phyloP scores from a whole-genome alignment of 2,329 filamentous ascomycete species.

The Cordyceps fumosorosea region DNA sequence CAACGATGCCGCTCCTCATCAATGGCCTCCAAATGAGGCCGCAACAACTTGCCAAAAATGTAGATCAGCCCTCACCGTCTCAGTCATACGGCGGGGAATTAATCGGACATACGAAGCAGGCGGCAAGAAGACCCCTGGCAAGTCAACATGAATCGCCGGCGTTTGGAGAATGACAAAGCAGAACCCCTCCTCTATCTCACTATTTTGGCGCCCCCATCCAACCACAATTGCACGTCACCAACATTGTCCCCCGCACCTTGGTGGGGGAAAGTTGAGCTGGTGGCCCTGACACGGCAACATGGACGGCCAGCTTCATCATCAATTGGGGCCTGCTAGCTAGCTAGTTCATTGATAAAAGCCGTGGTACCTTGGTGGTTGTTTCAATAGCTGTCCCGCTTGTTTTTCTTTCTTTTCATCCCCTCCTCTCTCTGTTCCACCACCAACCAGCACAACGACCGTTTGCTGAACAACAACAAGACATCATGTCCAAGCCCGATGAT shows the following conservation, averaged over 20 bases:
- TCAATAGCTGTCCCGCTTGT: neutral
- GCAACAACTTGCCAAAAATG: neutral
- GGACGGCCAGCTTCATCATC: conserved; percentile 4
- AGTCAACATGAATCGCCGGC: neutral
- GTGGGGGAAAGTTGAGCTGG: neutral
- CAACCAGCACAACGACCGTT: neutral
- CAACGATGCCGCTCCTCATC: neutral
- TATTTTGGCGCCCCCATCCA: neutral
- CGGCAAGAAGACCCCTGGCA: neutral
- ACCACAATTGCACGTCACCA: neutral
- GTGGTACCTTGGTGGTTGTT: neutral
- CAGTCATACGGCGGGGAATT: neutral
- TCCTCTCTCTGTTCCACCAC: neutral
- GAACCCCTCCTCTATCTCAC: neutral
- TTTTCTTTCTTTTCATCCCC: neutral
- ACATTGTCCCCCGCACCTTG: neutral
- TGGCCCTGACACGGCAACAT: neutral
- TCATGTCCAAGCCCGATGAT: conserved; percentile 35
- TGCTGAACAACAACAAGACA: neutral
- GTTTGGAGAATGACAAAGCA: neutral
- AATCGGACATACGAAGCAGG: neutral
- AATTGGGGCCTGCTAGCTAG: neutral
- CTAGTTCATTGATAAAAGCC: neutral
- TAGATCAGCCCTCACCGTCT: neutral
- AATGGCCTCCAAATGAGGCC: neutral